phyloP scores from a whole-genome alignment of 1,284 basidiomycete species.

The Moesziomyces sp. region DNA sequence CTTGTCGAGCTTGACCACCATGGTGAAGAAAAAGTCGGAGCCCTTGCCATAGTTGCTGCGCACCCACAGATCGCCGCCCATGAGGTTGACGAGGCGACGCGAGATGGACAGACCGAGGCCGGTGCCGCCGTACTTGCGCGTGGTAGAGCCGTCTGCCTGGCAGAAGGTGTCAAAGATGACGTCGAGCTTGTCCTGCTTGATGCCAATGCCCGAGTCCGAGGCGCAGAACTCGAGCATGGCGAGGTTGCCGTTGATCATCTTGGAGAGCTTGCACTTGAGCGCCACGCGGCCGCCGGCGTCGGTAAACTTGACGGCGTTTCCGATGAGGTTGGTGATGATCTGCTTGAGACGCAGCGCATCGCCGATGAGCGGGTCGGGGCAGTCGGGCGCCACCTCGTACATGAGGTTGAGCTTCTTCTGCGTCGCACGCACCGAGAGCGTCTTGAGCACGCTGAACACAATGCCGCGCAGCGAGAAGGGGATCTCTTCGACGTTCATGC shows the following conservation, averaged over 20 bases:
- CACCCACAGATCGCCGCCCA: slow-evolving; percentile 99
- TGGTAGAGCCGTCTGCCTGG: slow-evolving; percentile 84
- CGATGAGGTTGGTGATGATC: slow-evolving; percentile 66
- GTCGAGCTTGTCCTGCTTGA: slow-evolving; percentile 97
- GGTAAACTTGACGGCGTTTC: slow-evolving; percentile 77
- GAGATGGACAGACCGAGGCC: slow-evolving; percentile 82
- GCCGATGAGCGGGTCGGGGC: slow-evolving; percentile 95
- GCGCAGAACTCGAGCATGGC: slow-evolving; percentile 96
- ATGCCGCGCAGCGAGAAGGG: slow-evolving; percentile 97
- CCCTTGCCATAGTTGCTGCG: slow-evolving; percentile 88
- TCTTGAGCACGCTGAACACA: slow-evolving; percentile 97
- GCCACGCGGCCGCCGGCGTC: slow-evolving; percentile 86
- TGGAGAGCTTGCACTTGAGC: slow-evolving; percentile 81
- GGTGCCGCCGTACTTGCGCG: slow-evolving; percentile 91
- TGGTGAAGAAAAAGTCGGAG: slow-evolving; percentile 96
- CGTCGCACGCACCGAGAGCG: slow-evolving; percentile 94
- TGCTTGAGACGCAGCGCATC: slow-evolving; percentile 81
- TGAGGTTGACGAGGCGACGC: slow-evolving; percentile 90
- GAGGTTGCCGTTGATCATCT: slow-evolving; percentile 76
- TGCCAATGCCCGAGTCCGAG: slow-evolving; percentile 96
- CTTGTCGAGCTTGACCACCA: slow-evolving; percentile 69
- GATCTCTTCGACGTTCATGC: slow-evolving; percentile 99
- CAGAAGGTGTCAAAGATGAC: slow-evolving; percentile 99
- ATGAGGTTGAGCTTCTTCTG: slow-evolving; percentile 97
- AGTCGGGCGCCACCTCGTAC: slow-evolving; percentile 94